Percentiles rank a stretch among this genome's conserved stretches.
These are phyloP conservation scores for Penicillium sp. DNA, from an alignment of 2,329 filamentous ascomycete species.

Conservation along the genomic window DNA sequence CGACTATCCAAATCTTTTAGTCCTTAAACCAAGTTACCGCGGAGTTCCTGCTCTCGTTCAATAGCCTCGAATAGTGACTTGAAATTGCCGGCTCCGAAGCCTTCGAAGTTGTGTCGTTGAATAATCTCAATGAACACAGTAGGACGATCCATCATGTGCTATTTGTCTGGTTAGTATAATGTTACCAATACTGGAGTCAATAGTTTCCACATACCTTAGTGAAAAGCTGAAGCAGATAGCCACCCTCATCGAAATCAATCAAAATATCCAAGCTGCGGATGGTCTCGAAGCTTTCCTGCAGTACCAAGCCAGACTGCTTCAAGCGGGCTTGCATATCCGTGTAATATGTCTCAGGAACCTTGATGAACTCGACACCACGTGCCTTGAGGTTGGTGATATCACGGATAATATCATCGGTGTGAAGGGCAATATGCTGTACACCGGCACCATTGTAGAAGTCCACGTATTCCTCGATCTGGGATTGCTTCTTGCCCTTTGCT, in stretches of 20 bases:
- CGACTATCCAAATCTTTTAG: neutral
- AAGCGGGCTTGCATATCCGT: conserved; percentile 71
- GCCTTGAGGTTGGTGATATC: conserved; percentile 75
- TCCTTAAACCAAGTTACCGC: conserved; percentile 67
- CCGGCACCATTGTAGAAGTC: conserved; percentile 86
- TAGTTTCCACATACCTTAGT: conserved; percentile 55
- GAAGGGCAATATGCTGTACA: conserved; percentile 89
- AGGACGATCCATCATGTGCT: conserved; percentile 86
- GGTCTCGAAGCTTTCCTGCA: conserved; percentile 77
- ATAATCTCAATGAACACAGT: conserved; percentile 98
- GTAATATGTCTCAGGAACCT: conserved; percentile 85
- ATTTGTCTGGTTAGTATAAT: conserved; percentile 8
- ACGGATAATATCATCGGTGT: conserved; percentile 74
- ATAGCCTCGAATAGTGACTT: conserved; percentile 94
- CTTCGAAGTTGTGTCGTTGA: conserved; percentile 83
- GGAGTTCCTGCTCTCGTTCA: conserved; percentile 82
- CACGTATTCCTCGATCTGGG: conserved; percentile 91
- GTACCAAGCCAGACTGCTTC: conserved; percentile 57
- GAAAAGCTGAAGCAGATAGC: conserved; percentile 75
- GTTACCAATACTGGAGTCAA: neutral
- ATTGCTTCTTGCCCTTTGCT: conserved; percentile 82
- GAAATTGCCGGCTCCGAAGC: conserved; percentile 94
- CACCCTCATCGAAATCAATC: conserved; percentile 91
- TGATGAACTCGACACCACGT: conserved; percentile 91
- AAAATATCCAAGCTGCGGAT: conserved; percentile 79